Conservation (phyloP, 2,329 filamentous ascomycete genomes). For the Pestalotiopsis sp. region DNA sequence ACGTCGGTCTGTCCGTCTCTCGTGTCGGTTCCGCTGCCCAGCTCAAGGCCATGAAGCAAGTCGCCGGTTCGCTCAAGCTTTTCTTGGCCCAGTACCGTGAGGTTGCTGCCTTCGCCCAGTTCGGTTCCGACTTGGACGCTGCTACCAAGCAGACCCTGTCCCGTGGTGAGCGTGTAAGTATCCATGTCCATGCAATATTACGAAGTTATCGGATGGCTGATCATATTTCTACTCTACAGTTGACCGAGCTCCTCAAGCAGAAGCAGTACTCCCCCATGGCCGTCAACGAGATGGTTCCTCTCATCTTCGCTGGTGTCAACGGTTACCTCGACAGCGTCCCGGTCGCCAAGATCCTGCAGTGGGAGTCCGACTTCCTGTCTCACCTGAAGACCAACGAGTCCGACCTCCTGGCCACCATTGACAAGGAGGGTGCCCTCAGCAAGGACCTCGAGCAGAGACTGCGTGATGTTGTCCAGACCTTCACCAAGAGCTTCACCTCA, state of each 20-base stretch:
- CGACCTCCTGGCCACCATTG: constrained; percentile 82
- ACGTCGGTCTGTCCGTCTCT: constrained; percentile 99
- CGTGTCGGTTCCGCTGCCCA: constrained; percentile 99
- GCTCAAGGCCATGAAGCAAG: constrained; percentile 99
- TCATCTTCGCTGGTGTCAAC: constrained; percentile 99
- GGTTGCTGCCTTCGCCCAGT: constrained; percentile 98
- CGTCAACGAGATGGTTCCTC: constrained; percentile 99
- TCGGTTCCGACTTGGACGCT: constrained; percentile 99
- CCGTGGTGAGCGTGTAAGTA: constrained; percentile 94
- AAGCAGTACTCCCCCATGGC: constrained; percentile 99
- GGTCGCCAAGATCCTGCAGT: constrained; percentile 86
- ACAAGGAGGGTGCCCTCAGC: constrained; percentile 94
- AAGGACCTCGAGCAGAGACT: constrained; percentile 88
- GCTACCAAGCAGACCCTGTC: constrained; percentile 97
- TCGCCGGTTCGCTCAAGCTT: constrained; percentile 98
- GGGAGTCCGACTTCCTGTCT: constrained; percentile 92
- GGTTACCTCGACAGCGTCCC: constrained; percentile 88
- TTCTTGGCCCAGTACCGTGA: constrained; percentile 99
- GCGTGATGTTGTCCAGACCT: constrained; percentile 74
- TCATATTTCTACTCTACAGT: constrained; percentile 41
- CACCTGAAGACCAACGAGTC: constrained; percentile 91
- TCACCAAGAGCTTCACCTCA: constrained; percentile 90
- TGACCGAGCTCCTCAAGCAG: constrained; percentile 99
- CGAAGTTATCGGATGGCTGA: constrained; percentile 24
- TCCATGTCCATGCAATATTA: not conserved